Base-by-base conservation (phyloP, 768 basidiomycete genomes). In the Suillus discolor region DNA sequence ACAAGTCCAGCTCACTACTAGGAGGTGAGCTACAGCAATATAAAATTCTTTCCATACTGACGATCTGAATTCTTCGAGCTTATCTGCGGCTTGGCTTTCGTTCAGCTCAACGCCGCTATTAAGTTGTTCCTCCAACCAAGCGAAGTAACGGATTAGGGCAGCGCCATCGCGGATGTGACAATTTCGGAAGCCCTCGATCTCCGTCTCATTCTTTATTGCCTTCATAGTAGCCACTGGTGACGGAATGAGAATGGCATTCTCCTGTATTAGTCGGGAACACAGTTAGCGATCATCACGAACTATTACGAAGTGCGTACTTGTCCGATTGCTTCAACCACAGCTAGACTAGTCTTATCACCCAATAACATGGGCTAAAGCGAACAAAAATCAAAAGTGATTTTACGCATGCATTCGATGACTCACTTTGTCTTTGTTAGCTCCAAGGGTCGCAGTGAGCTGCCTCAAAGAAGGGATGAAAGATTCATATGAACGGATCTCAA, bases 71-170 rank as follows among this genome's bases (percentile, higher is more conserved):
- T 86, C 79, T 78, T 95, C 91, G 60, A 99, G 81, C 70, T 89
- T 80, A 70, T 87, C 85, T 1, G 96, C 90, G 15, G 86, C 97
- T 66, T 94, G 84, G 68, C 88, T 89, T 75, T 99, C 97, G 49
- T 84, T 89, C 65, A 96, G 66, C 65, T 81, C 82, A 20, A 79
- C 81, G 0, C 88, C 92, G 8, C 83, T 79, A 4, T 83, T 75
- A 20, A 99, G 80, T 68, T 90, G 85, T 67, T 95, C 91, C 76
- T 99, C 95, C 1, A 99, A 82, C 97, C 97, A 99, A 0, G 94
- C 84, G 70, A 98, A 98, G 78, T 99, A 99, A 16, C 90, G 85
- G 9, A 86, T 88, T 57, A 99, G 82, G 0, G 96, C 96, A 1
- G 84, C 88, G 0, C 97, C 96, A 75, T 99, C 97, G 12, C 96